Conservation (phyloP, 2,329 filamentous ascomycete genomes). For the Penicillium sp. region DNA sequence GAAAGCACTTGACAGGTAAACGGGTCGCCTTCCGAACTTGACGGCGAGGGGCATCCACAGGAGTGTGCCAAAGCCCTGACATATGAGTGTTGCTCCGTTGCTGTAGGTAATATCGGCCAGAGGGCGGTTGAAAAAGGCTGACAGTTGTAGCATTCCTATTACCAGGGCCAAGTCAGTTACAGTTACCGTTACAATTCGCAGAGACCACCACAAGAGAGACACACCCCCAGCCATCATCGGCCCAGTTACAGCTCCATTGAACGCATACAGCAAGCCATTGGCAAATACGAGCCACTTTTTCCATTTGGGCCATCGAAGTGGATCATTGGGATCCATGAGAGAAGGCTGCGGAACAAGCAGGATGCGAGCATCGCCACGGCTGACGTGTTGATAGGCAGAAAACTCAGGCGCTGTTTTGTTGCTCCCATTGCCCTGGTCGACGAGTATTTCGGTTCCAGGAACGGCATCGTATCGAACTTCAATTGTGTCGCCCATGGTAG, state of each 20-base stretch:
- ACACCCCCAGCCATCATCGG: conserved; percentile 9
- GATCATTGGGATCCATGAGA: conserved; percentile 1
- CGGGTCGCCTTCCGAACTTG: conserved; percentile 3
- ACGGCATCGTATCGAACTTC: too few relatives aligned
- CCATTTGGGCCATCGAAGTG: background rate
- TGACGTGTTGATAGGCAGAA: too few relatives aligned
- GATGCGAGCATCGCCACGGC: conserved; percentile 1
- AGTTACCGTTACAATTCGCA: too few relatives aligned
- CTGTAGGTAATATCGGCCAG: conserved; percentile 3
- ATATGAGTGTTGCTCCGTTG: background rate
- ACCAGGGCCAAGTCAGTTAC: background rate
- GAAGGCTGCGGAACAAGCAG: conserved; percentile 10
- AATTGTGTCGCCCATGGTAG: too few relatives aligned
- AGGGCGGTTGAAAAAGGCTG: conserved; percentile 1
- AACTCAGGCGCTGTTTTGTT: too few relatives aligned
- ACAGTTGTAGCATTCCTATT: conserved; percentile 9
- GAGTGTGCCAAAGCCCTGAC: background rate
- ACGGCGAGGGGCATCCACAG: conserved; percentile 6
- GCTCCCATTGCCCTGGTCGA: too few relatives aligned
- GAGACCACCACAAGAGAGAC: background rate
- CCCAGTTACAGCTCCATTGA: conserved; percentile 8
- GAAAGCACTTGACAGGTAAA: background rate
- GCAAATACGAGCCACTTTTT: conserved; percentile 7
- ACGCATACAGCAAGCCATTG: conserved; percentile 11
- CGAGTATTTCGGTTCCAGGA: too few relatives aligned